Evolutionary conservation across 805 yeast species (phyloP), one percentile per base, ranked within the genome.

Genomic region (Pichia pseudocactophila): DNA sequence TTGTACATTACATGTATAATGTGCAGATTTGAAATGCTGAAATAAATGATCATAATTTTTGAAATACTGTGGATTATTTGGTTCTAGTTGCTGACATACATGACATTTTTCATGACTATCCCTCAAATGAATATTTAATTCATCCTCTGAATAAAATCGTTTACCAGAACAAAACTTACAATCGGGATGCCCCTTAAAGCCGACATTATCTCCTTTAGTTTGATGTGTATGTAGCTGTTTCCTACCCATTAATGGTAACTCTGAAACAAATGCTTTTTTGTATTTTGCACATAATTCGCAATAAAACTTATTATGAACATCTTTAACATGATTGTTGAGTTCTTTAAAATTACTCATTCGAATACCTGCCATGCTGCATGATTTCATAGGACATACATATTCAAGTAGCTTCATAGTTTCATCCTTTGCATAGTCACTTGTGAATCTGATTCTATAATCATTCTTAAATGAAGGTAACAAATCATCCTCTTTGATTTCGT

Each of bases 111-210:
- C 96, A 61, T 92, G 98, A 38, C 66, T 66, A 46, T 84, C 82
- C 50, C 95, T 70, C 64, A 89, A 73, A 61, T 92, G 99, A 27
- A 78, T 62, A 49, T 76, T 78, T 52, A 88, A 68, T 58, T 89
- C 97, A 58, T 90, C 96, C 32, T 78, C 85, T 0, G 95, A 85
- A 58, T 92, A 92, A 58, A 85, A 89, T 44, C 94, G 64, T 50
- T 68, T 72, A 2, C 78, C 77, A 3, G 71, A 62, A 61, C 98
- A 92, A 58, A 85, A 83, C 49, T 74, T 74, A 68, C 99, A 92
- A 48, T 70, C 65, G 0, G 97, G 97, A 58, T 89, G 97, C 0
- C 97, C 97, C 10, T 62, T 68, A 60, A 89, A 89, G 0, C 96
- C 96, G 7, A 66, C 65, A 33, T 68, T 71, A 53, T 89, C 95